These are phyloP conservation scores for Verticillium klebahnii DNA, from an alignment of 2,329 filamentous ascomycete species.

Conservation along the genomic window DNA sequence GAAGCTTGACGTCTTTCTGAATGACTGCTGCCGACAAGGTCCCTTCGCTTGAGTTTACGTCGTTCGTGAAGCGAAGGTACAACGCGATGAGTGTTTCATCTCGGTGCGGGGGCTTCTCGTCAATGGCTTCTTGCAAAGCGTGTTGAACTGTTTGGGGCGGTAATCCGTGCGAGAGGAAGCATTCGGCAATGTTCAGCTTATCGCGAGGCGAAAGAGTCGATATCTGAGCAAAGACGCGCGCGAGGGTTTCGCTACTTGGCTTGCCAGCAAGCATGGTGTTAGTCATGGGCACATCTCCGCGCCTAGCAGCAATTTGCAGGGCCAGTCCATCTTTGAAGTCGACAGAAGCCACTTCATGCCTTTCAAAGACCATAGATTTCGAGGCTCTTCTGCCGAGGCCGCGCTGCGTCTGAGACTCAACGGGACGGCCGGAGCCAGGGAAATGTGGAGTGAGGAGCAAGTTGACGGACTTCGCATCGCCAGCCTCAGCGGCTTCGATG, in stretches of 20 bases:
- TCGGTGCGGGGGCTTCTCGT: slow-evolving; percentile 38
- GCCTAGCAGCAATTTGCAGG: slow-evolving; percentile 42
- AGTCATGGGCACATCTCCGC: slow-evolving; percentile 38
- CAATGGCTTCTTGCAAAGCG: slow-evolving; percentile 48
- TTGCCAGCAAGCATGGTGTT: slow-evolving; percentile 40
- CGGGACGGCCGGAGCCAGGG: slow-evolving; percentile 23
- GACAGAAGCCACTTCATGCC: slow-evolving; percentile 47
- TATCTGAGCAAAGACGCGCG: slow-evolving; percentile 43
- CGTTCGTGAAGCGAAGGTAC: slow-evolving; percentile 45
- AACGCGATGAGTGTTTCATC: slow-evolving; percentile 49
- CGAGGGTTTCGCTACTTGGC: slow-evolving; percentile 42
- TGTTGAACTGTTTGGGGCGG: slow-evolving; percentile 40
- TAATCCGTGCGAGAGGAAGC: slow-evolving; percentile 45
- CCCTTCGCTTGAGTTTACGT: slow-evolving; percentile 50
- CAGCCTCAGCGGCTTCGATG: slow-evolving; percentile 42
- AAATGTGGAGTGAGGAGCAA: slow-evolving; percentile 47
- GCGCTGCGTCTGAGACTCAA: background rate
- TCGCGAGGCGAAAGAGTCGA: slow-evolving; percentile 34
- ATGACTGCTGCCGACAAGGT: slow-evolving; percentile 42
- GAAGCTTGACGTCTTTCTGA: slow-evolving; percentile 40
- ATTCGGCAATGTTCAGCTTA: slow-evolving; percentile 43
- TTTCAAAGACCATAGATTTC: slow-evolving; percentile 28
- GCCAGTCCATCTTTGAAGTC: slow-evolving; percentile 48
- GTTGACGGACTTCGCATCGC: slow-evolving; percentile 41
- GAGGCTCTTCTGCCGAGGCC: slow-evolving; percentile 8